These are phyloP conservation scores for Raddia guianensis DNA, from an alignment of 176 grass and related monocot genomes.

Conservation along the genomic window DNA sequence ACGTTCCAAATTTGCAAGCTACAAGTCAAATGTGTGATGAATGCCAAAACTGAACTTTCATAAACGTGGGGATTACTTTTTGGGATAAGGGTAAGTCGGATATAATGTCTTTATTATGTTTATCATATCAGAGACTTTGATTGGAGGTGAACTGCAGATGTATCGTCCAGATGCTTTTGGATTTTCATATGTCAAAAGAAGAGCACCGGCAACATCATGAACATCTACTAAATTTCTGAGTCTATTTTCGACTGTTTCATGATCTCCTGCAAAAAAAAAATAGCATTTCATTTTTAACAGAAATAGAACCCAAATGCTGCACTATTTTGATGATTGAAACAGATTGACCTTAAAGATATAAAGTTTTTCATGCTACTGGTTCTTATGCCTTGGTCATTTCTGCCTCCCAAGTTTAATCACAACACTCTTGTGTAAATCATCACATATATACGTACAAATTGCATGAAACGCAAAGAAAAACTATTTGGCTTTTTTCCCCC, in stretches of 20 bases:
- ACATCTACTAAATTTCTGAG: slow-evolving; percentile 42
- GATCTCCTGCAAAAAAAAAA: slow-evolving; percentile 40
- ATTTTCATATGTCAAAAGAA: slow-evolving; percentile 49
- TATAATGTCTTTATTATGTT: slow-evolving; percentile 43
- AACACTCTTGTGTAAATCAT: background rate
- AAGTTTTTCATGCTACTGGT: background rate
- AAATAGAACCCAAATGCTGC: slow-evolving; percentile 20
- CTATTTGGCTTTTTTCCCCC: background rate
- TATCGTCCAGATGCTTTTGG: slow-evolving; percentile 37
- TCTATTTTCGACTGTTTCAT: slow-evolving; percentile 43
- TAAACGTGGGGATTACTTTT: slow-evolving; percentile 31
- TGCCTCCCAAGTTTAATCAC: background rate
- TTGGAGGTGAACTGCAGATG: slow-evolving; percentile 40
- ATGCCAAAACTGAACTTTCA: too few species aligned
- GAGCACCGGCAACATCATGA: slow-evolving; percentile 53
- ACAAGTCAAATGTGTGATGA: too few species aligned
- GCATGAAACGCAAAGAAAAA: slow-evolving; percentile 1
- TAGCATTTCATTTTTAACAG: background rate
- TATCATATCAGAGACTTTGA: slow-evolving; percentile 52
- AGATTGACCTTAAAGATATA: background rate
- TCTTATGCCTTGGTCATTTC: background rate
- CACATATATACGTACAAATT: background rate
- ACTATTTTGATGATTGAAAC: background rate
- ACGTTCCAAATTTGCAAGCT: too few species aligned
- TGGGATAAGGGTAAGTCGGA: slow-evolving; percentile 45